Conservation (phyloP, 371 early-diverging fungal species). For the Rhizopus microsporus region DNA sequence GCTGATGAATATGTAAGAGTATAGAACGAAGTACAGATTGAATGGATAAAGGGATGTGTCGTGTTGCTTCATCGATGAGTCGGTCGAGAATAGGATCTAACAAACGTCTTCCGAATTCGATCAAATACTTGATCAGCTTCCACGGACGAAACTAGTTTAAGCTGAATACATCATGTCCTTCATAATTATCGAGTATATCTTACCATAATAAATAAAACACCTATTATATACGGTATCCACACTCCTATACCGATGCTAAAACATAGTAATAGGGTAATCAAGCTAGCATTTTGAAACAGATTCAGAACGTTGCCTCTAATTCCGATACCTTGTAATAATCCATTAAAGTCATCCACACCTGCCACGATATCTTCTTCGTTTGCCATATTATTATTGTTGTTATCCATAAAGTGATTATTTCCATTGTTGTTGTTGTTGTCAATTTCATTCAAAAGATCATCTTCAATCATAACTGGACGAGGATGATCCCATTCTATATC, state of each 20-base stretch:
- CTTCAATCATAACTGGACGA: no score
- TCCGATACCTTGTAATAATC: slow-evolving; percentile 84
- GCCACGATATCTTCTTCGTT: slow-evolving; percentile 47
- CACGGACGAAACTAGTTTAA: not conserved
- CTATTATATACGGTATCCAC: slow-evolving; percentile 76
- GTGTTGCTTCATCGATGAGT: slow-evolving; percentile 3
- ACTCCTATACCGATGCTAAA: slow-evolving; percentile 67
- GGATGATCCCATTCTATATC: not conserved
- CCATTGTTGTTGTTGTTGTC: not conserved
- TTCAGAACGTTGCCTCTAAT: slow-evolving; percentile 78
- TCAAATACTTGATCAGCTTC: not conserved
- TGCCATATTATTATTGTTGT: not conserved
- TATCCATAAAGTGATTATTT: not conserved
- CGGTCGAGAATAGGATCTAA: slow-evolving; percentile 24
- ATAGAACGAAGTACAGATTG: not conserved
- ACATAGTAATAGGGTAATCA: slow-evolving; percentile 72
- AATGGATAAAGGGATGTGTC: not conserved
- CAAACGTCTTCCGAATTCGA: slow-evolving; percentile 36
- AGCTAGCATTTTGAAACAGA: slow-evolving; percentile 75
- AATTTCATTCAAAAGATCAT: no score
- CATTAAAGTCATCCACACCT: slow-evolving; percentile 29
- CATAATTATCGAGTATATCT: not conserved
- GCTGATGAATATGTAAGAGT: not conserved
- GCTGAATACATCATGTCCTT: not conserved
- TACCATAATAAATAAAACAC: slow-evolving; percentile 49